Conservation (phyloP, 2,329 filamentous ascomycete species). For the Stylonectria norvegica region DNA sequence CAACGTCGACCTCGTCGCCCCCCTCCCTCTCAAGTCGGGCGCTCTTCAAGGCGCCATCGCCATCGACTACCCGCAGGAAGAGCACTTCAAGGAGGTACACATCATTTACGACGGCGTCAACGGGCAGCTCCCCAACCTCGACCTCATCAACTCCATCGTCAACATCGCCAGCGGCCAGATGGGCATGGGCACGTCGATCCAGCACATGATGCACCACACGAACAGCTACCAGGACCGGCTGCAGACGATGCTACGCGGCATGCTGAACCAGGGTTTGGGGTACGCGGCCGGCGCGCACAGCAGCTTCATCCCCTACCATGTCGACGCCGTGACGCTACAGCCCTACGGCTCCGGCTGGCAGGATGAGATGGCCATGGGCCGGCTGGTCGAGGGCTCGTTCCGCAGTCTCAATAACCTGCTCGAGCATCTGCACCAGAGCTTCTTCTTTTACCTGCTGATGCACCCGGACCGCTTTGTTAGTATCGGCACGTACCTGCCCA, state of each 20-base stretch:
- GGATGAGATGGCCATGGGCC: constrained; percentile 93
- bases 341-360: constrained; percentile 91
- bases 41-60: constrained; percentile 89
- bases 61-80: constrained; percentile 86
- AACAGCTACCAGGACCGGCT: constrained; percentile 79
- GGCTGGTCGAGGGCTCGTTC: constrained; percentile 85
- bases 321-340: constrained; percentile 91
- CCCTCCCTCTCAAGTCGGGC: constrained; percentile 85
- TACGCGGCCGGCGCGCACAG: constrained; percentile 89
- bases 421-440: constrained; percentile 96
- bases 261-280: constrained; percentile 87
- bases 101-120: constrained; percentile 95
- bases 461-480: constrained; percentile 90
- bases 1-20: constrained; percentile 63
- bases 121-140: constrained; percentile 90
- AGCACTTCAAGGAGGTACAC: constrained; percentile 82
- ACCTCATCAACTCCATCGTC: constrained; percentile 91
- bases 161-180: constrained; percentile 87
- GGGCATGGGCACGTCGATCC: constrained; percentile 78
- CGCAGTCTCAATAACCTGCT: constrained; percentile 93
- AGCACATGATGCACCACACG: constrained; percentile 81
- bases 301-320: constrained; percentile 95
- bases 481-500: constrained; percentile 94
- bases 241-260: constrained; percentile 83
- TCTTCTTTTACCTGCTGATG: constrained; percentile 98